phyloP scores from a whole-genome alignment of 2,329 filamentous ascomycete species.

The Cladobotryum mycophilum region DNA sequence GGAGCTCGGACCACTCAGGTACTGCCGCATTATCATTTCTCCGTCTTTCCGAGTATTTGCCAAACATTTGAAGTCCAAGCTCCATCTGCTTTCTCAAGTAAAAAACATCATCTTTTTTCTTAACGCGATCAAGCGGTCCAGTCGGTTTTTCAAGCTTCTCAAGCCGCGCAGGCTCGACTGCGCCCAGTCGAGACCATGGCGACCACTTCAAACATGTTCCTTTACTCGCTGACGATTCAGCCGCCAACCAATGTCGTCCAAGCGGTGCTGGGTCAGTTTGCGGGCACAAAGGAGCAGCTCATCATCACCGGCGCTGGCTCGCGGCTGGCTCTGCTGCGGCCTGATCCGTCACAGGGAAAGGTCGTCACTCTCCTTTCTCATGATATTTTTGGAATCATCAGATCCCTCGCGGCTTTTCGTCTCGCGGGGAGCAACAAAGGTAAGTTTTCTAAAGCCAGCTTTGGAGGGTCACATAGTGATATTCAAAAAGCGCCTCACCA shows the following conservation, averaged over 20 bases:
- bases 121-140: conserved; percentile 18
- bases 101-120: conserved; percentile 17
- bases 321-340: conserved; percentile 78
- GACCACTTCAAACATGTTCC: conserved; percentile 96
- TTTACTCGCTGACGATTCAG: conserved; percentile 96
- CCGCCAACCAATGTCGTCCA: conserved; percentile 83
- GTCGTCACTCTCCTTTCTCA: conserved; percentile 82
- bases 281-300: conserved; percentile 94
- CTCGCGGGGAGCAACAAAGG: conserved; percentile 93
- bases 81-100: conserved; percentile 14
- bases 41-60: conserved; percentile 20
- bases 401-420: conserved; percentile 80
- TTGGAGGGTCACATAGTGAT: conserved; percentile 12
- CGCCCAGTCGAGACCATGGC: conserved; percentile 64
- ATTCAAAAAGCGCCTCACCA: conserved; percentile 17
- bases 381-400: conserved; percentile 93
- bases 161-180: conserved; percentile 46
- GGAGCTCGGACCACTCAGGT: conserved; percentile 24
- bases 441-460: conserved; percentile 47
- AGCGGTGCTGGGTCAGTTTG: conserved; percentile 90
- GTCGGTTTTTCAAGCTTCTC: conserved; percentile 22
- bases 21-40: conserved; percentile 31
- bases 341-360: conserved; percentile 79
- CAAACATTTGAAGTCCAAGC: conserved; percentile 26
- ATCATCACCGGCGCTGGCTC: conserved; percentile 92